phyloP scores from a whole-genome alignment of 306 rosid species.

The Vigna mungo region DNA sequence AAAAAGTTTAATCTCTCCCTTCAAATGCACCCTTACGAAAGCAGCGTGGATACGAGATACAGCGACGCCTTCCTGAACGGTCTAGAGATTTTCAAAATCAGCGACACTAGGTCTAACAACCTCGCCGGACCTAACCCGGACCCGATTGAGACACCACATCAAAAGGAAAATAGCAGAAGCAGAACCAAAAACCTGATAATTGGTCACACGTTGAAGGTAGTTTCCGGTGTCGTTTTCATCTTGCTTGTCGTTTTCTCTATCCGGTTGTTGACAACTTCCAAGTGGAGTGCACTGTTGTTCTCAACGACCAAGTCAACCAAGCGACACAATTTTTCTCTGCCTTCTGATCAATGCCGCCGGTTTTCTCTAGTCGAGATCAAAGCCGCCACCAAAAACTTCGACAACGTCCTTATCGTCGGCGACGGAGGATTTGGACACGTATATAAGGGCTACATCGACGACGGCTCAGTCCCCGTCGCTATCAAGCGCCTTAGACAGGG shows the following conservation, averaged over 20 bases:
- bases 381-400: slow-evolving; percentile 51
- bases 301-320: slow-evolving; percentile 28
- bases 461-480: slow-evolving; percentile 23
- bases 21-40: slow-evolving; percentile 26
- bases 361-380: slow-evolving; percentile 45
- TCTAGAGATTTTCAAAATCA: slow-evolving; percentile 59
- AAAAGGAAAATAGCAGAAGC: background rate
- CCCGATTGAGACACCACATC: background rate
- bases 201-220: background rate
- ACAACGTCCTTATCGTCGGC: slow-evolving; percentile 41
- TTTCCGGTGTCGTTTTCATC: slow-evolving; percentile 10
- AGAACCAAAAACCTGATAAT: background rate
- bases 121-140: background rate
- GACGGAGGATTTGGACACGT: slow-evolving; percentile 60
- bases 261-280: background rate
- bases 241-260: background rate
- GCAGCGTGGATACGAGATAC: fast-evolving
- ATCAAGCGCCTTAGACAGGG: slow-evolving; percentile 59
- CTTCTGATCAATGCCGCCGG: slow-evolving; percentile 44
- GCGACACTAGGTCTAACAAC: background rate
- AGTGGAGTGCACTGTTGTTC: slow-evolving; percentile 37
- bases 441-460: slow-evolving; percentile 56
- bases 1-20: slow-evolving; percentile 40
- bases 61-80: slow-evolving; percentile 55
- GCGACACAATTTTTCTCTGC: background rate